Evolutionary conservation across 345 rosid genomes (phyloP).

Genomic region (Lepidium aucheri): DNA sequence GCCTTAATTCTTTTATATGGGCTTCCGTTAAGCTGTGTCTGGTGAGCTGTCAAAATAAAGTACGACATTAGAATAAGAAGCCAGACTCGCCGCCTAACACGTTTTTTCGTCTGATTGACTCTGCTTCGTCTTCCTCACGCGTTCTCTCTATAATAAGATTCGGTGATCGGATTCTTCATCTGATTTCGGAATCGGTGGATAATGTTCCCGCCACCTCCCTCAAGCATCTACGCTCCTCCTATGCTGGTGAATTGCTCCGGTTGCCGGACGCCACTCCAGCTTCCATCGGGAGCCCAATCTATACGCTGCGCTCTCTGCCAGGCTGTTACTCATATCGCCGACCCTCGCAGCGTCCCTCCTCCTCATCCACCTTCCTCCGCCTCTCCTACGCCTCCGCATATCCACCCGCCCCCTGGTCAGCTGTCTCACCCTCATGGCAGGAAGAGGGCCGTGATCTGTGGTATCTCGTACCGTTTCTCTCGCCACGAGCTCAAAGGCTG

Average conservation of each 20-base stretch:
- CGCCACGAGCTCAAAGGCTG: conserved; percentile 87
- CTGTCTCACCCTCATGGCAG: conserved; percentile 59
- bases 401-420: conserved; percentile 48
- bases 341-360: conserved; percentile 48
- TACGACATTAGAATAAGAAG: background rate
- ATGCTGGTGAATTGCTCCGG: conserved; percentile 71
- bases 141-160: background rate
- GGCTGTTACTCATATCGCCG: conserved; percentile 63
- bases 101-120: background rate
- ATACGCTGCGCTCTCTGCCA: conserved; percentile 77
- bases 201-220: conserved; percentile 36
- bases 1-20: background rate
- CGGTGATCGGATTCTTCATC: conserved; percentile 2
- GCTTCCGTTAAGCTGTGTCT: background rate
- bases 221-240: conserved; percentile 25
- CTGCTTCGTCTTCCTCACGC: conserved; percentile 23
- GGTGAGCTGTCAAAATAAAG: background rate
- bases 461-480: conserved; percentile 68
- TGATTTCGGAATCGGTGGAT: background rate
- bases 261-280: conserved; percentile 73
- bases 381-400: conserved; percentile 34
- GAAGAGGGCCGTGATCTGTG: conserved; percentile 79
- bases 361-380: conserved; percentile 18
- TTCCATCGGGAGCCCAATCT: conserved; percentile 69
- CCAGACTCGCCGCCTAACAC: background rate